These are phyloP conservation scores for Globisporangium yorkense DNA, from an alignment of 352 stramenopile species.

Conservation along the genomic window DNA sequence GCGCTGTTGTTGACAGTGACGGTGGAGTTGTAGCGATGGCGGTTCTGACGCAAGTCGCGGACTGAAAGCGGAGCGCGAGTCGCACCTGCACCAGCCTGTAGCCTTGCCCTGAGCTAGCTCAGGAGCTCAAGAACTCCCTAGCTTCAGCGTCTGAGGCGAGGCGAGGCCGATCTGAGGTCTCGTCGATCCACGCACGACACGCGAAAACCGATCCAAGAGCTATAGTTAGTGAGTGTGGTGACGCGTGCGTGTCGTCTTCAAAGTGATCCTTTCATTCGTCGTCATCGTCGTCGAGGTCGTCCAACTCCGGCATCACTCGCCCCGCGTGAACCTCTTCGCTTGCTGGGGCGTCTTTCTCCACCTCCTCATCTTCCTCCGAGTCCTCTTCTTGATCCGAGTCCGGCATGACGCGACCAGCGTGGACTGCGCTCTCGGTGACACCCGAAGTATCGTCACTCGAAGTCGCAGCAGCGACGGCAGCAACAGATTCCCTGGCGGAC, in stretches of 20 bases:
- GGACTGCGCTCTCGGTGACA: not conserved
- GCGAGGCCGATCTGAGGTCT: too few relatives aligned
- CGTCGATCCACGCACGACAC: too few relatives aligned
- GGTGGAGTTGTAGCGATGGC: not conserved
- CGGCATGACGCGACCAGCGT: slow-evolving; percentile 12
- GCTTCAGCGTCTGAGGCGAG: too few relatives aligned
- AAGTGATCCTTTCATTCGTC: not conserved
- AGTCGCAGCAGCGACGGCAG: not conserved
- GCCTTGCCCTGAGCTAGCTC: too few relatives aligned
- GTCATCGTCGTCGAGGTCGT: slow-evolving; percentile 32
- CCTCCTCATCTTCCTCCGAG: slow-evolving; percentile 21
- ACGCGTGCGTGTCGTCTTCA: not conserved
- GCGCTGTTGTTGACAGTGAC: too few relatives aligned
- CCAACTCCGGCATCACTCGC: slow-evolving; percentile 49
- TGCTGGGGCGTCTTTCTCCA: slow-evolving; percentile 7
- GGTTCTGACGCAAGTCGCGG: not conserved
- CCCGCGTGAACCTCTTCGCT: slow-evolving; percentile 34
- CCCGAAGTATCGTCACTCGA: not conserved
- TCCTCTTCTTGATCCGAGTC: slow-evolving; percentile 14
- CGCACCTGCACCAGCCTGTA: not conserved
- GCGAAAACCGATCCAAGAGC: too few relatives aligned
- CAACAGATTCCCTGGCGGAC: not conserved
- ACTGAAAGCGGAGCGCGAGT: not conserved
- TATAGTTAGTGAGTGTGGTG: not conserved
- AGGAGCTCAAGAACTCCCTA: too few relatives aligned